Base-by-base conservation (phyloP, 768 basidiomycete species). In the Agaricus subrufescens region DNA sequence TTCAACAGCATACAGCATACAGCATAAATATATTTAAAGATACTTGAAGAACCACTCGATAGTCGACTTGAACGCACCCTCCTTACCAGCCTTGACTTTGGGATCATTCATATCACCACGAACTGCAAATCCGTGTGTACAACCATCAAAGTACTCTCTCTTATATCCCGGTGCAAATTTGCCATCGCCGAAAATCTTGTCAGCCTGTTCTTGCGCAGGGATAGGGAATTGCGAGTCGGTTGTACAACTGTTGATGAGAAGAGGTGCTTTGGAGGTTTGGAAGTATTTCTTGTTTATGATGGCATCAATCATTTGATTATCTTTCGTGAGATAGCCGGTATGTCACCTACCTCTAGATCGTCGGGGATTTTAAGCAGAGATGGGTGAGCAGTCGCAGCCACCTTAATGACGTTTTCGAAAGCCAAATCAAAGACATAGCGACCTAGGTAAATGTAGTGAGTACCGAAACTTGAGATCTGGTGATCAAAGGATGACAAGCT, bases 211-310 rank as follows among this genome's bases (percentile, higher is more conserved):
- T 53, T 79, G 75, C 3, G 72, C 50, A 40, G 78, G 77, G 1
- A 39, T 46, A 5, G 83, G 79, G 75, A 86, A 89, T 62, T 68
- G 67, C 4, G 37, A 2, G 65, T 87, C 85, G 29, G 65, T 42
- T 27, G 77, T 73, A 69, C 86, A 87, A 43, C 80, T 81, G 73
- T 87, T 87, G 70, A 88, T 84, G 39, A 90, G 75, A 27, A 89
- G 73, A 23, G 87, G 84, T 1, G 75, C 75, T 46, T 77, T 77
- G 30, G 84, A 72, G 10, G 48, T 60, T 2, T 62, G 53, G 45
- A 69, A 61, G 66, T 82, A 82, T 74, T 71, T 79, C 86, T 84
- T 19, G 58, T 11, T 12, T 1, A 34, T 39, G 15, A 49, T 23
- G 14, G n/a, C 29, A 47, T 39, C 25, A 42, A 19, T 42, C 40